Percentiles rank a stretch among this genome's conserved stretches.
These are phyloP conservation scores for Cyclotella kingstonii DNA, from an alignment of 108 stramenopile species.

Conservation along the genomic window DNA sequence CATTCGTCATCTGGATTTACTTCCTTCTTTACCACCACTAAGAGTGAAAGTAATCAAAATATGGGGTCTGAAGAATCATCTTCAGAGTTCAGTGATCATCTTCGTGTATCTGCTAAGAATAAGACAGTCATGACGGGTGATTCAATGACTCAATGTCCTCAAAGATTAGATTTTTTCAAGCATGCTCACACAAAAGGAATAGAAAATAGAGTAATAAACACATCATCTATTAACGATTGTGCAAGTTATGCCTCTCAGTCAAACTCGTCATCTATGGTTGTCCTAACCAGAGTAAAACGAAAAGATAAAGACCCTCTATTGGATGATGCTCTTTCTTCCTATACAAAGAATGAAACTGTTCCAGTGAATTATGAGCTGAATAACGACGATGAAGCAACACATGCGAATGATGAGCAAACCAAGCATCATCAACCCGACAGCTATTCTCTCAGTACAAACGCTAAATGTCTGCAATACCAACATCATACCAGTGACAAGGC, in stretches of 20 bases:
- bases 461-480: too few species aligned
- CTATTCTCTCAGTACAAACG: too few species aligned
- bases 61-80: slow-evolving; percentile 14
- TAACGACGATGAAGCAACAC: background rate
- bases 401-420: too few species aligned
- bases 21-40: slow-evolving; percentile 50
- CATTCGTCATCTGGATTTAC: slow-evolving; percentile 49
- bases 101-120: background rate
- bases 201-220: too few species aligned
- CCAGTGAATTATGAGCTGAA: background rate
- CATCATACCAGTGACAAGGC: too few species aligned
- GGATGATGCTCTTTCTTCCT: background rate
- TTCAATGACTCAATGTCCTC: too few species aligned
- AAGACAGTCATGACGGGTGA: background rate
- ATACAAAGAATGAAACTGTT: slow-evolving; percentile 9
- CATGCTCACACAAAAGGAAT: too few species aligned
- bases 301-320: slow-evolving; percentile 36
- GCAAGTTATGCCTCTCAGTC: slow-evolving; percentile 27
- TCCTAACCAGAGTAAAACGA: slow-evolving; percentile 56
- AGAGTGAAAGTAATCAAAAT: slow-evolving; percentile 31
- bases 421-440: too few species aligned
- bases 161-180: too few species aligned
- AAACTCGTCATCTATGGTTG: slow-evolving; percentile 65
- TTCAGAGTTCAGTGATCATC: background rate
- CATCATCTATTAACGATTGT: background rate